phyloP scores from a whole-genome alignment of 495 filamentous ascomycete species.

The Chaetomium cochliodes region DNA sequence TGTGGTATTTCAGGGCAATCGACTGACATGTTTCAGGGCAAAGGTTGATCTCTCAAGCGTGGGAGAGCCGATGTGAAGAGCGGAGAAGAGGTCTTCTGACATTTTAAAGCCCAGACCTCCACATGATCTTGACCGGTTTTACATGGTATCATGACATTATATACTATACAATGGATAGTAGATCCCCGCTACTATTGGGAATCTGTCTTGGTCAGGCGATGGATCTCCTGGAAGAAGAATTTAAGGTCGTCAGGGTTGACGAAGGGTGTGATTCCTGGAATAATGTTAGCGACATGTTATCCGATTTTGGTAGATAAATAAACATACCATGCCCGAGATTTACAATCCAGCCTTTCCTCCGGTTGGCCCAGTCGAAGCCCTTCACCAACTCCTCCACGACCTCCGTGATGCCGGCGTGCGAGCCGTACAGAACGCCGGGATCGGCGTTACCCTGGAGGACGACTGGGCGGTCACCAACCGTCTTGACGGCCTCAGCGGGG shows the following conservation, averaged over 20 bases:
- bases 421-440: conserved; percentile 88
- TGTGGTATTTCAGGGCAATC: background rate
- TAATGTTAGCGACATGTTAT: conserved; percentile 15
- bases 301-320: conserved; percentile 7
- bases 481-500: conserved; percentile 74
- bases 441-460: conserved; percentile 94
- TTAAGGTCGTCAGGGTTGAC: conserved; percentile 89
- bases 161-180: conserved; percentile 6
- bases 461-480: conserved; percentile 67
- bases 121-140: background rate
- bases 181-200: conserved; percentile 4
- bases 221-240: conserved; percentile 92
- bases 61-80: conserved; percentile 20
- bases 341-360: conserved; percentile 67
- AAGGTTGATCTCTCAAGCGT: conserved; percentile 25
- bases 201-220: conserved; percentile 57
- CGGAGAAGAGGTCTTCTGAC: background rate
- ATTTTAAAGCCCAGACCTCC: background rate
- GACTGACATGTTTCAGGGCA: conserved; percentile 23
- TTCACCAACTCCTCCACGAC: conserved; percentile 79
- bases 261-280: conserved; percentile 79
- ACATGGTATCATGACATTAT: conserved; percentile 11
- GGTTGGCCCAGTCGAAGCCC: conserved; percentile 65
- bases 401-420: conserved; percentile 70
- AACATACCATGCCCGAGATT: conserved; percentile 84